phyloP scores from a whole-genome alignment of 257 asterid species.

The Jacaranda mimosifolia region DNA sequence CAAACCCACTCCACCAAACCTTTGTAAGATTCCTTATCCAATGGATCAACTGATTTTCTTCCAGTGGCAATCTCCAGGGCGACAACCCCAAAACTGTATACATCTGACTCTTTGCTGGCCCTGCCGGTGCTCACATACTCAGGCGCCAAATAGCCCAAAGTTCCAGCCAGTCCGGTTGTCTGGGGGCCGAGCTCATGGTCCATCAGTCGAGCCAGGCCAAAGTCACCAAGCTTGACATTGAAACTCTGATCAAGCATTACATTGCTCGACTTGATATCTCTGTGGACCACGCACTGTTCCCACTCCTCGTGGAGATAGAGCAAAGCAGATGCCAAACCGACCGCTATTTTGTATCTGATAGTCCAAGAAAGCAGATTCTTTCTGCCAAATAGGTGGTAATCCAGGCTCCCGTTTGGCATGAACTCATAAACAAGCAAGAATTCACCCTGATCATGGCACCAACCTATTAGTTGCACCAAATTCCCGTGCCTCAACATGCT shows the following conservation, averaged over 20 bases:
- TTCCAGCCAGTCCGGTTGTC: constrained; percentile 44
- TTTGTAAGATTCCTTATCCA: neutral
- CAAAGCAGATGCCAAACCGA: constrained; percentile 44
- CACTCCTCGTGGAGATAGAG: constrained; percentile 46
- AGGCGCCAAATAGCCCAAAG: constrained; percentile 45
- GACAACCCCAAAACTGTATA: constrained; percentile 50
- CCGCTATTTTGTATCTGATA: constrained; percentile 34
- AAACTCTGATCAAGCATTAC: constrained; percentile 46
- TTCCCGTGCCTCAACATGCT: constrained; percentile 46
- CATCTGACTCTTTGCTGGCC: constrained; percentile 49
- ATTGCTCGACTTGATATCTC: constrained; percentile 48
- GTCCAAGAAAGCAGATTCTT: constrained; percentile 19
- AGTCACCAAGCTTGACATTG: constrained; percentile 48
- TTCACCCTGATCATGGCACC: constrained; percentile 44
- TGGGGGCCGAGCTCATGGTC: constrained; percentile 37
- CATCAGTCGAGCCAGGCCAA: constrained; percentile 42
- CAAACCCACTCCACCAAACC: constrained; percentile 42
- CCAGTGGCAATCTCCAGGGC: constrained; percentile 47
- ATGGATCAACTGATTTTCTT: neutral
- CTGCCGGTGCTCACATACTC: constrained; percentile 36
- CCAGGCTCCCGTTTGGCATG: constrained; percentile 47
- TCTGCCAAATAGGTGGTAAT: constrained; percentile 38
- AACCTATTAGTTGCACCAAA: constrained; percentile 47
- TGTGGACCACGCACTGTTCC: constrained; percentile 49
- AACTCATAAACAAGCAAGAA: constrained; percentile 47